Evolutionary conservation across 148 eudicot genomes (phyloP).

Genomic region (Chenopodium album): DNA sequence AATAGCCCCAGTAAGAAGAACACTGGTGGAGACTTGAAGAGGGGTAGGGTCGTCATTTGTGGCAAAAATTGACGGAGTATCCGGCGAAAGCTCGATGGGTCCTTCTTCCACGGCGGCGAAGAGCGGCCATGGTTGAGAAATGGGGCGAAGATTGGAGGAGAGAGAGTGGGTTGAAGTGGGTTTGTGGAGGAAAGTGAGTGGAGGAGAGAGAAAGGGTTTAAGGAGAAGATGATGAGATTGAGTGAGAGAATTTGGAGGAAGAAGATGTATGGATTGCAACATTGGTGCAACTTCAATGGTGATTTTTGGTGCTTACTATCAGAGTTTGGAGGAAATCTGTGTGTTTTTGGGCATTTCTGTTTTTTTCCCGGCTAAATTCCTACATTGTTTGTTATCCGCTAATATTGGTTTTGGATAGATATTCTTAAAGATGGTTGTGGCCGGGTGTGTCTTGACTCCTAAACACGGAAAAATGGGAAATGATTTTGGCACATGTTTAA

Average conservation of each 20-base stretch:
- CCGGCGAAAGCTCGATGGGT: slow-evolving; percentile 68
- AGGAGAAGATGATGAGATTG: slow-evolving; percentile 19
- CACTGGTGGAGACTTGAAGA: slow-evolving; percentile 75
- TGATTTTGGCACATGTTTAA: no score
- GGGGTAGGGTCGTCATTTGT: slow-evolving; percentile 62
- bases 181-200: slow-evolving; percentile 25
- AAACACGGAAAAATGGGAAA: no score
- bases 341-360: no score
- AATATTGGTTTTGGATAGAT: no score
- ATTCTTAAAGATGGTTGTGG: no score
- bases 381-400: no score
- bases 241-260: slow-evolving; percentile 24
- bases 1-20: slow-evolving; percentile 91
- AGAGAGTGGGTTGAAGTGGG: slow-evolving; percentile 29
- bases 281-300: slow-evolving; percentile 22
- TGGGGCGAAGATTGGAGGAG: slow-evolving; percentile 31
- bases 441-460: no score
- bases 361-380: no score
- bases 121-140: slow-evolving; percentile 30
- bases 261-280: slow-evolving; percentile 44
- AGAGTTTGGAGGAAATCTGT: background rate
- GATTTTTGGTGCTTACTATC: background rate
- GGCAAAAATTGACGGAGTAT: slow-evolving; percentile 60
- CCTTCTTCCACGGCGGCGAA: slow-evolving; percentile 42
- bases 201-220: slow-evolving; percentile 19